Evolutionary conservation across 2,329 filamentous ascomycete genomes (phyloP).

Genomic region (Monilinia vaccinii-corymbosi): DNA sequence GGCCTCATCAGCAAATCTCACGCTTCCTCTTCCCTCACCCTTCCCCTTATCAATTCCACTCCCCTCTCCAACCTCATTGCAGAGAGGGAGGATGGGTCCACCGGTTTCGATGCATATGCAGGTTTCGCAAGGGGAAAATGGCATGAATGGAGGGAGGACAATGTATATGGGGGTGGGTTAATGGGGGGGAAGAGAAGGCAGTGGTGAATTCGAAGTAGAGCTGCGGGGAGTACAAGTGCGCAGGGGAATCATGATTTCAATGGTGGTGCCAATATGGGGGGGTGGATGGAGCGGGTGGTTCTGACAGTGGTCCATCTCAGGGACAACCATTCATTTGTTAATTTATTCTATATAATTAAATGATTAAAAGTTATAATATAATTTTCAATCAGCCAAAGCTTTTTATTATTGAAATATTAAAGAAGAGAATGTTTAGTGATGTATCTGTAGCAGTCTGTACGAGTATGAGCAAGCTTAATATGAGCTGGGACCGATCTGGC

Average conservation of each 20-base stretch:
- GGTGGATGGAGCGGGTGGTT: neutral
- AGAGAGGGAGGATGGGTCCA: neutral
- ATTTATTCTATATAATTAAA: too few relatives aligned
- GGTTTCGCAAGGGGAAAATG: neutral
- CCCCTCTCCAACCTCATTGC: neutral
- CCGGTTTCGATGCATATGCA: neutral
- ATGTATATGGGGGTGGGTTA: neutral
- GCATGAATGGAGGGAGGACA: neutral
- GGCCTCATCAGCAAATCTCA: slow-evolving; percentile 4
- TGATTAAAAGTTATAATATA: too few relatives aligned
- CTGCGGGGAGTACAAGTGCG: neutral
- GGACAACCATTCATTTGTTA: too few relatives aligned
- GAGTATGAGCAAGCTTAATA: neutral
- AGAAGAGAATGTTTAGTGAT: neutral
- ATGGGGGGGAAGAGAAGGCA: neutral
- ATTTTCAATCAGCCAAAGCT: neutral
- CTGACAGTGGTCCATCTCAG: too few relatives aligned
- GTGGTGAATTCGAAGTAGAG: slow-evolving; percentile 1
- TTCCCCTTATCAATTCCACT: neutral
- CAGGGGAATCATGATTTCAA: too few relatives aligned
- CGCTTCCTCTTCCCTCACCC: neutral
- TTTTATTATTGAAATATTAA: neutral
- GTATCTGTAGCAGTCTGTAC: neutral
- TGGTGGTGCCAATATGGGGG: neutral
- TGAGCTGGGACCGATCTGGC: too few relatives aligned